These are phyloP conservation scores for Yamagishiella unicocca DNA, from an alignment of 139 green algal species.

Conservation along the genomic window DNA sequence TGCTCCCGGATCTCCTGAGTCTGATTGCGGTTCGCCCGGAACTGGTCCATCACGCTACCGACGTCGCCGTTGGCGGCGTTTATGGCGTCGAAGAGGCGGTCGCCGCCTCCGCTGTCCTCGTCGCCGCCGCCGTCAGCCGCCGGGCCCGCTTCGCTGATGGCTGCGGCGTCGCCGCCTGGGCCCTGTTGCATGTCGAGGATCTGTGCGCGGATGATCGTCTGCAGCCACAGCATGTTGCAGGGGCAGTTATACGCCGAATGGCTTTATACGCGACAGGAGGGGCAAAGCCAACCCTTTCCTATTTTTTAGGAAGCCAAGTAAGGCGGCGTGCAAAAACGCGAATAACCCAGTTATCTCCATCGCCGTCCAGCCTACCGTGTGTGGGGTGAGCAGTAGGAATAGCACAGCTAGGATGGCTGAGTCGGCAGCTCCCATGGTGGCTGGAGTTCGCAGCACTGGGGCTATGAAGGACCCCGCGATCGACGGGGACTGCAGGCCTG, in stretches of 20 bases:
- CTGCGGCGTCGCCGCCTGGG: background rate
- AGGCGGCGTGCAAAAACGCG: background rate
- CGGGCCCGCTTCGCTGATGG: background rate
- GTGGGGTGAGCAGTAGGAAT: background rate
- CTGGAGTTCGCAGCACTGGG: background rate
- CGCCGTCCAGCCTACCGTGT: background rate
- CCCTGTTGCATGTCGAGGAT: background rate
- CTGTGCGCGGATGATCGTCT: too few relatives aligned
- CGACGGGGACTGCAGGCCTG: background rate
- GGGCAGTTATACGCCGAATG: too few relatives aligned
- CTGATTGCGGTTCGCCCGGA: background rate
- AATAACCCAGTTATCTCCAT: background rate
- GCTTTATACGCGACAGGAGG: too few relatives aligned
- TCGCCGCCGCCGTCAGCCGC: background rate
- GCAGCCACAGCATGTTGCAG: too few relatives aligned
- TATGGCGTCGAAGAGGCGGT: background rate
- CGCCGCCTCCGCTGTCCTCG: background rate
- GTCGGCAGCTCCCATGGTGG: background rate
- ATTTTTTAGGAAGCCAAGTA: too few relatives aligned
- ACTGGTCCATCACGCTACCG: slow-evolving; percentile 2
- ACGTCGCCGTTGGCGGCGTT: background rate
- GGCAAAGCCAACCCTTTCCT: too few relatives aligned
- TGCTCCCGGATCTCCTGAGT: too few relatives aligned
- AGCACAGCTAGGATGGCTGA: background rate
- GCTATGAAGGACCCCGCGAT: background rate